Percentiles rank a stretch among this genome's conserved stretches.
These are phyloP conservation scores for Pyrenochaeta sp. DNA, from an alignment of 2,329 filamentous ascomycete genomes.

Conservation along the genomic window DNA sequence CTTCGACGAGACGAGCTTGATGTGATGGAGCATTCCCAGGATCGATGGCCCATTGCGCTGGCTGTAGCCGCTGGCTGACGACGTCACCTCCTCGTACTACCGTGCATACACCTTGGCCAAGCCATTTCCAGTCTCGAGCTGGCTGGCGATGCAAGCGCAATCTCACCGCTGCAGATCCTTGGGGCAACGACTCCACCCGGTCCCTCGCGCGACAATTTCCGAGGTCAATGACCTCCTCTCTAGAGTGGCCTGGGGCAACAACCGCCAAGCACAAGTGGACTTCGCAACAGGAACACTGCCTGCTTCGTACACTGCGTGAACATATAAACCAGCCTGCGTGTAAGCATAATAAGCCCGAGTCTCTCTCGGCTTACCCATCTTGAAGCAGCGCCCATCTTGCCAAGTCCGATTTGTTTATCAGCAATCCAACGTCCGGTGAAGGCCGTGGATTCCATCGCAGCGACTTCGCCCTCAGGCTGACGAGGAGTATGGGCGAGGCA, in stretches of 20 bases:
- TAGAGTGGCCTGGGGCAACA: neutral
- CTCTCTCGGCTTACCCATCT: neutral
- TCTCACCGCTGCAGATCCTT: neutral
- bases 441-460: neutral
- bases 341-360: neutral
- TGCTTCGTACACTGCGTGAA: neutral
- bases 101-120: neutral
- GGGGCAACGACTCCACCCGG: neutral
- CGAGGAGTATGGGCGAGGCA: neutral
- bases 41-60: neutral
- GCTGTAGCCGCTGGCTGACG: neutral
- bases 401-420: neutral
- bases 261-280: neutral
- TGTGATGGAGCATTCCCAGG: too few relatives aligned
- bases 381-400: neutral
- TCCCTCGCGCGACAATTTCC: neutral
- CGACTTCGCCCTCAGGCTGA: neutral
- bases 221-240: neutral
- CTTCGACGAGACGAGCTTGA: too few relatives aligned
- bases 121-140: neutral
- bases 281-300: neutral
- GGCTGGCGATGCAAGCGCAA: conserved; percentile 1
- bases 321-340: neutral
- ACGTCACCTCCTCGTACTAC: neutral
- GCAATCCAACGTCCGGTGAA: neutral